A percentile compares a stretch with the other conserved stretches of the same genome.
Evolutionary conservation across 2,329 filamentous ascomycete genomes (phyloP).

Genomic region (Penicillium nordicum): DNA sequence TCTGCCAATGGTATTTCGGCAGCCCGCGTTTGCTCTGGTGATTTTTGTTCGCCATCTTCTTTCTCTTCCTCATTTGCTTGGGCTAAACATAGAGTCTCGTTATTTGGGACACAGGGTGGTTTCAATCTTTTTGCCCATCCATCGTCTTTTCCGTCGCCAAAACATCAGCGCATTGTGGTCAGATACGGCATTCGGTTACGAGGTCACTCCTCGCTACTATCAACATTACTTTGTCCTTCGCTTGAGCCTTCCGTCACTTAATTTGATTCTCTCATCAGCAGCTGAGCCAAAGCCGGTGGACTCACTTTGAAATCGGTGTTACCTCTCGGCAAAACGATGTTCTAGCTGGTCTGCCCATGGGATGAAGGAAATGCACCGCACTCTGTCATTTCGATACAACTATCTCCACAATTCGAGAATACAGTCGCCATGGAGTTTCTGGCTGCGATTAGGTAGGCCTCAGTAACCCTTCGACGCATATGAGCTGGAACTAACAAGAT

Average conservation of each 20-base stretch:
- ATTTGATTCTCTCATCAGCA: not conserved
- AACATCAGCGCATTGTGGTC: not conserved
- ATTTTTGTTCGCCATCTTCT: slow-evolving; percentile 10
- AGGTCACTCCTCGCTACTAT: not conserved
- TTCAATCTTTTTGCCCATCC: not conserved
- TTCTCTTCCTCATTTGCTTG: not conserved
- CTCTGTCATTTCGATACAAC: slow-evolving; percentile 6
- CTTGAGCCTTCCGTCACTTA: not conserved
- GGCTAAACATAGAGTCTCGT: not conserved
- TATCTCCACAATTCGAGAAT: slow-evolving; percentile 8
- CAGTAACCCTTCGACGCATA: not conserved
- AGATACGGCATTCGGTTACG: not conserved
- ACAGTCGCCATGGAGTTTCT: slow-evolving; percentile 40
- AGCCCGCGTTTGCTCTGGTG: slow-evolving; percentile 15
- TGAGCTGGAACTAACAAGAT: slow-evolving; percentile 9
- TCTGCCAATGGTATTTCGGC: slow-evolving; percentile 10
- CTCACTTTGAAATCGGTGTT: not conserved
- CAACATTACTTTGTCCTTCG: not conserved
- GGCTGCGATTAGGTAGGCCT: slow-evolving; percentile 40
- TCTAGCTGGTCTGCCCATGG: not conserved
- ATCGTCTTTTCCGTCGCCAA: not conserved
- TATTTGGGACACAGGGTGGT: not conserved
- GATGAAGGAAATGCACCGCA: slow-evolving; percentile 20
- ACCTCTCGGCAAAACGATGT: not conserved
- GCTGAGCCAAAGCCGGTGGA: not conserved